These are phyloP conservation scores for Colletotrichum lupini DNA, from an alignment of 2,329 filamentous ascomycete genomes.

Conservation along the genomic window DNA sequence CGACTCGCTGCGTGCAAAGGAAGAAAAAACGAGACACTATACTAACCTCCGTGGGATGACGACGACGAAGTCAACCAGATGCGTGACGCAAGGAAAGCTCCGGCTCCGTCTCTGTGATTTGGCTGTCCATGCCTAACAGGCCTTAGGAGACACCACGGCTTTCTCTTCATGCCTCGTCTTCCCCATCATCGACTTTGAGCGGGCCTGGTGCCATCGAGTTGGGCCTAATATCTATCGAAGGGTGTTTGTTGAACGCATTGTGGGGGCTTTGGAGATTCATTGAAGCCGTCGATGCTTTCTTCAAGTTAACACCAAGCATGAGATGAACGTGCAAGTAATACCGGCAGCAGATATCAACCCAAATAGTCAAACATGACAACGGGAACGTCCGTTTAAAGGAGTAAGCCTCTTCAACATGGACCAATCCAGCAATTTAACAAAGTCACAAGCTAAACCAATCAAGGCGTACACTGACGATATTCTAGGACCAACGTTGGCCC, in stretches of 20 bases:
- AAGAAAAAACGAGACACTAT: neutral
- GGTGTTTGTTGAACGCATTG: neutral
- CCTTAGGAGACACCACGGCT: too few relatives aligned
- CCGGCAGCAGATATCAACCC: neutral
- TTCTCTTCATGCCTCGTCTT: neutral
- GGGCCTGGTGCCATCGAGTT: too few relatives aligned
- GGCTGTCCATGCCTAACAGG: neutral
- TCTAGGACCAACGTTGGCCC: neutral
- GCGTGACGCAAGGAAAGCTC: neutral
- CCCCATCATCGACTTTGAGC: neutral
- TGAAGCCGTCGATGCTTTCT: neutral
- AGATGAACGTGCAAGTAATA: neutral
- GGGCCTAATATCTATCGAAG: neutral
- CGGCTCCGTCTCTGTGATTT: neutral
- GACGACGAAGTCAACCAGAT: neutral
- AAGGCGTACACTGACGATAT: neutral
- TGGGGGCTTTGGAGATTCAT: neutral
- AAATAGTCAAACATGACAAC: neutral
- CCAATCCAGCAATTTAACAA: neutral
- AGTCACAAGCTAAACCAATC: neutral
- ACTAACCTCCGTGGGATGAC: neutral
- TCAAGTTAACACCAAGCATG: neutral
- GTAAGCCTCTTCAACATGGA: neutral
- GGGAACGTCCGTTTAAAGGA: neutral
- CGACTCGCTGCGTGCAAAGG: neutral